These are phyloP conservation scores for Flaveria bidentis DNA, from an alignment of 129 eudicot species.

Conservation along the genomic window DNA sequence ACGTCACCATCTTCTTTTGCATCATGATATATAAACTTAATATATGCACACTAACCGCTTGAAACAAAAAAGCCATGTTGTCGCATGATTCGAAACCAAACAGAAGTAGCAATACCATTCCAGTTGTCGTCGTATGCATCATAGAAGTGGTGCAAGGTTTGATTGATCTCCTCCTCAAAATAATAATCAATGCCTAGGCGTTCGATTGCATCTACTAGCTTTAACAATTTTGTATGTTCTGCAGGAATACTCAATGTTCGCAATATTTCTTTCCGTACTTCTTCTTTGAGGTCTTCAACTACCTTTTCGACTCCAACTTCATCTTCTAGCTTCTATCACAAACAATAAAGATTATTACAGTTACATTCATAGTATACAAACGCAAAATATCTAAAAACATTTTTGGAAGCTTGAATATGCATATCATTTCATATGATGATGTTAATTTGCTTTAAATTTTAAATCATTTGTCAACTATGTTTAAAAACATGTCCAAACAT, in stretches of 20 bases:
- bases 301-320: neutral
- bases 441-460: too few relatives aligned
- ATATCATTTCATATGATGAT: too few relatives aligned
- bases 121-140: neutral
- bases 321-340: neutral
- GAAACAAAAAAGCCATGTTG: conserved; percentile 16
- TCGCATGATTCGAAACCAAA: conserved; percentile 22
- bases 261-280: neutral
- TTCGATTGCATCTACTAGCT: neutral
- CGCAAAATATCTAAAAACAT: too few relatives aligned
- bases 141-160: neutral
- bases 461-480: too few relatives aligned
- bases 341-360: neutral
- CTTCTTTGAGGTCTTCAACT: neutral
- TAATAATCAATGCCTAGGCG: neutral
- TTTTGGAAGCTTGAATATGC: too few relatives aligned
- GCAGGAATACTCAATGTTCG: neutral
- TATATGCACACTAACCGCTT: conserved; percentile 11
- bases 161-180: neutral
- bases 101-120: conserved; percentile 1
- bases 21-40: neutral
- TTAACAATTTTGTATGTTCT: neutral
- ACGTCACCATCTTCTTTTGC: neutral
- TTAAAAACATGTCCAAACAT: too few relatives aligned
- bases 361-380: too few relatives aligned